Base-by-base conservation (phyloP, 768 basidiomycete genomes). In the Lactarius trivialis region DNA sequence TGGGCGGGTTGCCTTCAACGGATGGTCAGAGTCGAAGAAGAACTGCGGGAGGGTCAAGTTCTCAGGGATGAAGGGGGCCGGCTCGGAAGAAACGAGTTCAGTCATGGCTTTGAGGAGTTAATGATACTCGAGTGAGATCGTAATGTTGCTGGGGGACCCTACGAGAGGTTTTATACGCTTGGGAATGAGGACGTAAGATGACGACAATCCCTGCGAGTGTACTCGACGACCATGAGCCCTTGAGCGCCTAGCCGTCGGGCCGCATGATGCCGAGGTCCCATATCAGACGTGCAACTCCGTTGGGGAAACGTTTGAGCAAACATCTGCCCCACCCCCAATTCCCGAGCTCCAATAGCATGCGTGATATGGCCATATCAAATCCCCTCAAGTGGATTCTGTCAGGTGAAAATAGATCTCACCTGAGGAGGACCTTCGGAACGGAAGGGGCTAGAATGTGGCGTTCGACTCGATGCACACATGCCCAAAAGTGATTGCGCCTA, bases 31-130 rank as follows among this genome's bases (percentile, higher is more conserved):
- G 56, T 82, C 79, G 19, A 88, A 76, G 50, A 88, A 76, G 69
- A 88, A 88, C 71, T 88, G 87, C 7, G 86, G 81, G 9, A 88
- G 75, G 24, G 81, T 82, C 43, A 88, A 72, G 71, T 87, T 71
- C 67, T 88, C 85, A 17, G 86, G 86, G 57, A 86, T 82, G 41
- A 67, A 66, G 56, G 75, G 74, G 52, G 79, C 68, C 14, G 73
- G 58, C 43, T 65, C 58, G 8, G 65, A 70, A n/a, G 61, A 41
- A 33, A 58, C 33, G n/a, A 60, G 51, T 58, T 75, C 71, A 36
- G 69, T 41, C 68, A 71, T 70, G 49, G 30, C 53, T 55, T 32
- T 11, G 36, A 37, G 52, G 21, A 37, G 33, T 49, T 6, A 30
- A 45, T 36, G 45, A 39, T 41, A 39, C 58, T 62, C 48, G 51